phyloP scores from a whole-genome alignment of 2,329 filamentous ascomycete species.

The Cercospora canescens region DNA sequence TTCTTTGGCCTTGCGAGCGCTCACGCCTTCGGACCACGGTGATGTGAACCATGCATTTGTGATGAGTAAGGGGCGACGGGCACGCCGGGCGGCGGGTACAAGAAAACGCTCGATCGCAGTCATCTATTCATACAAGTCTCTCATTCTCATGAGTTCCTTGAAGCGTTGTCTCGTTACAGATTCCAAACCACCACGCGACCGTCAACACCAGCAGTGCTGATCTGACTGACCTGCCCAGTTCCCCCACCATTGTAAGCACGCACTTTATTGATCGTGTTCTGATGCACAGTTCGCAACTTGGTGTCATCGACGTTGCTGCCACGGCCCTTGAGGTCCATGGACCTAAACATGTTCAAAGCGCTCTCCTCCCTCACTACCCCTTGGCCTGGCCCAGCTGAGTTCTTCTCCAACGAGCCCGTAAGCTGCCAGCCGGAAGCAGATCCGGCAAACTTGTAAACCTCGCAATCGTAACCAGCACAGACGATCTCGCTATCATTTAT shows the following conservation, averaged over 20 bases:
- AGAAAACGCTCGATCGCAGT: neutral
- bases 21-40: neutral
- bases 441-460: slow-evolving; percentile 87
- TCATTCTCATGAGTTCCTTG: neutral
- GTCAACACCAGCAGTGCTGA: slow-evolving; percentile 65
- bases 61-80: neutral
- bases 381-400: slow-evolving; percentile 38
- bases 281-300: slow-evolving; percentile 90
- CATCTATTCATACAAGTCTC: neutral
- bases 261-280: slow-evolving; percentile 90
- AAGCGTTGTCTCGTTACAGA: slow-evolving; percentile 34
- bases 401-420: slow-evolving; percentile 74
- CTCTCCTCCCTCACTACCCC: slow-evolving; percentile 73
- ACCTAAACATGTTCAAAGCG: slow-evolving; percentile 95
- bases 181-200: slow-evolving; percentile 51
- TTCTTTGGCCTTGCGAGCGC: neutral
- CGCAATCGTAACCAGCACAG: slow-evolving; percentile 84
- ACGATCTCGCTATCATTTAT: slow-evolving; percentile 90
- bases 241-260: slow-evolving; percentile 70
- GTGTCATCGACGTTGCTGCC: slow-evolving; percentile 76
- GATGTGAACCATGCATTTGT: neutral
- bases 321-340: slow-evolving; percentile 98
- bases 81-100: neutral
- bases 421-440: slow-evolving; percentile 80
- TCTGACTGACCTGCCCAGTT: slow-evolving; percentile 59